phyloP scores from a whole-genome alignment of 495 filamentous ascomycete species.

The Apiosordaria backusii region DNA sequence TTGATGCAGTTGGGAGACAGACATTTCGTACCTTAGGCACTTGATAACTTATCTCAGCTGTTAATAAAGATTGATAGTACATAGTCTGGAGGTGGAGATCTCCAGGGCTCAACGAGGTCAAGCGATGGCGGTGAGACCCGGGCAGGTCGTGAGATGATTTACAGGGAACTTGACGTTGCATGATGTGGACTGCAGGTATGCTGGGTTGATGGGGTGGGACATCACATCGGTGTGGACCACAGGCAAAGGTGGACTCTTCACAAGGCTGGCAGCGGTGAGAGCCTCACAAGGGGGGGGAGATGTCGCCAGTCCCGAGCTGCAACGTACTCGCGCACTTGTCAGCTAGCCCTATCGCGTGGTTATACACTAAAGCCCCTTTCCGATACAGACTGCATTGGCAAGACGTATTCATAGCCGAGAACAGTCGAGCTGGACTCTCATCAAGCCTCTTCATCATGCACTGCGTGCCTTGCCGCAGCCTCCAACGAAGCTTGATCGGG shows the following conservation, averaged over 20 bases:
- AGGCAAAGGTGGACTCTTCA: background rate
- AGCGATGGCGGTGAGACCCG: background rate
- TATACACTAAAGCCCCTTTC: no score
- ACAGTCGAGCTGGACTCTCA: background rate
- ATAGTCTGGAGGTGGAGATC: no score
- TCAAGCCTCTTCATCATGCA: background rate
- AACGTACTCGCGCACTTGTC: background rate
- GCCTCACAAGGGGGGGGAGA: background rate
- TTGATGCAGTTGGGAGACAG: no score
- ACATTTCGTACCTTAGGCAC: no score
- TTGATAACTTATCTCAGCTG: no score
- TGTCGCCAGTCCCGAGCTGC: background rate
- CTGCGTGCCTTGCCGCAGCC: background rate
- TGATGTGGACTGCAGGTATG: background rate
- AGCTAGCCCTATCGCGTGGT: no score
- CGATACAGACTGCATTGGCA: background rate
- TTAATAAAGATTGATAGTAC: no score
- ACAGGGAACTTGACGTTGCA: background rate
- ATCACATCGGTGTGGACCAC: background rate
- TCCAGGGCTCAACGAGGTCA: no score
- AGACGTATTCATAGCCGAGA: background rate
- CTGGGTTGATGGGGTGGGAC: background rate
- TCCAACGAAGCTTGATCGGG: background rate
- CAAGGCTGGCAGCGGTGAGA: background rate
- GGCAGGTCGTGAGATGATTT: background rate